Evolutionary conservation across 2,329 filamentous ascomycete species (phyloP).

Genomic region (Proliferodiscus dingleyae): DNA sequence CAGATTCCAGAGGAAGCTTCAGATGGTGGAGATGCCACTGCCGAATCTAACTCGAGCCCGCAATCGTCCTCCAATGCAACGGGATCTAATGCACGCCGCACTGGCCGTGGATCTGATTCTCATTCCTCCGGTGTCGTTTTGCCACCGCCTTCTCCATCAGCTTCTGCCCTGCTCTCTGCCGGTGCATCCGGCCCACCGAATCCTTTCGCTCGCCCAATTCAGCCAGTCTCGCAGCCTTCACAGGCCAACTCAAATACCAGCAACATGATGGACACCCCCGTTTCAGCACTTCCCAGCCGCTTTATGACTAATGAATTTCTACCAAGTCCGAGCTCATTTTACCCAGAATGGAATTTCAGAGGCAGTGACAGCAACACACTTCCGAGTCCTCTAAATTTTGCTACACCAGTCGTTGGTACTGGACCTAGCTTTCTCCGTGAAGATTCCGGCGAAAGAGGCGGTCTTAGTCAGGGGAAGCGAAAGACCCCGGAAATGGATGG

Average conservation of each 20-base stretch:
- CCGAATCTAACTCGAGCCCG: slow-evolving; percentile 56
- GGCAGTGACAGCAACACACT: slow-evolving; percentile 74
- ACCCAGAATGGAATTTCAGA: slow-evolving; percentile 81
- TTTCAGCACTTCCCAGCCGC: slow-evolving; percentile 87
- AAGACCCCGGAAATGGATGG: slow-evolving; percentile 29
- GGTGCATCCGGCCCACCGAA: slow-evolving; percentile 91
- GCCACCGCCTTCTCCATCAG: slow-evolving; percentile 84
- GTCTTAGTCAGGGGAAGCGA: slow-evolving; percentile 18
- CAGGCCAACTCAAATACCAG: slow-evolving; percentile 26
- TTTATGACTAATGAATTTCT: slow-evolving; percentile 86
- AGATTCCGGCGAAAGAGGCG: slow-evolving; percentile 35
- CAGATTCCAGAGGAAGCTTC: slow-evolving; percentile 92
- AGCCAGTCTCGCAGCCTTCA: slow-evolving; percentile 53
- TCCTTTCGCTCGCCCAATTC: slow-evolving; percentile 84
- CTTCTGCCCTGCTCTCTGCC: slow-evolving; percentile 75
- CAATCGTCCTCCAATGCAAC: slow-evolving; percentile 25
- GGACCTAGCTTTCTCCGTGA: slow-evolving; percentile 61
- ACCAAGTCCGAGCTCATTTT: slow-evolving; percentile 88
- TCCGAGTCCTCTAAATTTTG: slow-evolving; percentile 88
- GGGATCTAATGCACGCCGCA: slow-evolving; percentile 22
- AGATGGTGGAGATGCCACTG: slow-evolving; percentile 65
- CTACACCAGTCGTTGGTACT: slow-evolving; percentile 66
- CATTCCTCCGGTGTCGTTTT: slow-evolving; percentile 70
- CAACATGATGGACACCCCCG: slow-evolving; percentile 69
- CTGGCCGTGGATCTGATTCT: slow-evolving; percentile 38